Evolutionary conservation across 2,329 filamentous ascomycete species (phyloP).

Genomic region (Pseudogymnoascus sp.): DNA sequence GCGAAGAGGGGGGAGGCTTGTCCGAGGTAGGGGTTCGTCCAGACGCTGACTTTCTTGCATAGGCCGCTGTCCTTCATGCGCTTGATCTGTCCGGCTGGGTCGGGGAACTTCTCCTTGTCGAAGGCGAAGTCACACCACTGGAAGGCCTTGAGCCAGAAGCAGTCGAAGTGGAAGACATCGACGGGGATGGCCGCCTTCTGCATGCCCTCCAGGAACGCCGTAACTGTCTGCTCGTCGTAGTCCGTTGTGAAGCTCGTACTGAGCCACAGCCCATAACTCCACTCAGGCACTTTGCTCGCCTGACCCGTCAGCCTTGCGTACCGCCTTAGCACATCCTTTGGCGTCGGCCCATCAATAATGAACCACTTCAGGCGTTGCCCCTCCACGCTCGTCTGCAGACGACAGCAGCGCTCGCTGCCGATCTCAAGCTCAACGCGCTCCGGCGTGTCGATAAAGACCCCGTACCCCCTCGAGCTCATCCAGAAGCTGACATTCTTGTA

Average conservation of each 20-base stretch:
- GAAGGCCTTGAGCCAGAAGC: conserved; percentile 57
- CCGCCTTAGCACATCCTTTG: conserved; percentile 62
- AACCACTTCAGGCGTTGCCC: conserved; percentile 68
- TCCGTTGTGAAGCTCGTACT: conserved; percentile 62
- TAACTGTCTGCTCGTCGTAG: conserved; percentile 53
- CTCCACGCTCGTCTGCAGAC: conserved; percentile 62
- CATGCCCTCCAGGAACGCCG: conserved; percentile 52
- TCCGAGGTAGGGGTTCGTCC: conserved; percentile 57
- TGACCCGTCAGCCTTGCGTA: conserved; percentile 63
- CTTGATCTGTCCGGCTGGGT: conserved; percentile 47
- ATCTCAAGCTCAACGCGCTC: conserved; percentile 66
- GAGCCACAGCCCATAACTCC: conserved; percentile 72
- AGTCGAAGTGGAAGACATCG: conserved; percentile 57
- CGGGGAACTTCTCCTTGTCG: conserved; percentile 50
- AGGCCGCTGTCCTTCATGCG: conserved; percentile 45
- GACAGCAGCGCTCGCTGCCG: conserved; percentile 64
- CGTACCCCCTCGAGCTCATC: conserved; percentile 66
- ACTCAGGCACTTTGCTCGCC: conserved; percentile 58
- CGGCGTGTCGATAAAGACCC: conserved; percentile 66
- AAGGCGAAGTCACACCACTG: conserved; percentile 61
- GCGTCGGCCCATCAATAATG: conserved; percentile 63
- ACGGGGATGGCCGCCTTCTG: conserved; percentile 48
- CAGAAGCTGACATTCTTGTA: conserved; percentile 69
- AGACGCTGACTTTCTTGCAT: conserved; percentile 44
- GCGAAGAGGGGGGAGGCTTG: conserved; percentile 53